Conservation (phyloP, 1,284 basidiomycete species). For the Phlebopus sp. region DNA sequence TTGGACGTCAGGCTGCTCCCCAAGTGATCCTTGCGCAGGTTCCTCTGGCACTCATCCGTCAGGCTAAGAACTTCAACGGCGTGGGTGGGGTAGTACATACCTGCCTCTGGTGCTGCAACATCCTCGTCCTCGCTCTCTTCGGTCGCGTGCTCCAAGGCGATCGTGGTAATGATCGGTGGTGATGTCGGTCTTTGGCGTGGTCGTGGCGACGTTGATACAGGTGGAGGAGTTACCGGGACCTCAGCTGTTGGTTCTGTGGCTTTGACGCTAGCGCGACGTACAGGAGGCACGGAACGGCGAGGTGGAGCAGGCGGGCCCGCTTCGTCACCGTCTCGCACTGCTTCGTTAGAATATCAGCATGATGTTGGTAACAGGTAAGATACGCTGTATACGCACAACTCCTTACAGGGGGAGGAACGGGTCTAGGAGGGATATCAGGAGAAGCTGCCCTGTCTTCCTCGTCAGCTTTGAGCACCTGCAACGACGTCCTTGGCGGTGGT, state of each 20-base stretch:
- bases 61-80: constrained; percentile 2
- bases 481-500: constrained; percentile 14
- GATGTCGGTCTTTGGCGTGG: constrained; percentile 15
- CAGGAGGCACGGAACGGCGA: constrained; percentile 19
- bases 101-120: neutral
- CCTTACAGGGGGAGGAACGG: constrained; percentile 27
- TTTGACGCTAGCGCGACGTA: constrained; percentile 14
- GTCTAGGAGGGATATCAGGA: constrained; percentile 29
- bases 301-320: constrained; percentile 10
- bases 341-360: constrained; percentile 10
- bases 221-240: constrained; percentile 16
- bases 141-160: constrained; percentile 8
- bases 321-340: constrained; percentile 13
- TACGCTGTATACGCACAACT: constrained; percentile 21
- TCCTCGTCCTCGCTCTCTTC: neutral
- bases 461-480: constrained; percentile 17
- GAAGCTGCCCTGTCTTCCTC: constrained; percentile 27
- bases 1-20: constrained; percentile 16
- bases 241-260: constrained; percentile 4
- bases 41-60: neutral
- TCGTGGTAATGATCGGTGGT: constrained; percentile 25
- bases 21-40: constrained; percentile 1
- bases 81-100: no score
- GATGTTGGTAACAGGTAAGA: neutral
- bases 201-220: constrained; percentile 16